Evolutionary conservation across 73 alveolate genomes (phyloP), one percentile per base, ranked within the genome.

Genomic region (Effrenium voratum): DNA sequence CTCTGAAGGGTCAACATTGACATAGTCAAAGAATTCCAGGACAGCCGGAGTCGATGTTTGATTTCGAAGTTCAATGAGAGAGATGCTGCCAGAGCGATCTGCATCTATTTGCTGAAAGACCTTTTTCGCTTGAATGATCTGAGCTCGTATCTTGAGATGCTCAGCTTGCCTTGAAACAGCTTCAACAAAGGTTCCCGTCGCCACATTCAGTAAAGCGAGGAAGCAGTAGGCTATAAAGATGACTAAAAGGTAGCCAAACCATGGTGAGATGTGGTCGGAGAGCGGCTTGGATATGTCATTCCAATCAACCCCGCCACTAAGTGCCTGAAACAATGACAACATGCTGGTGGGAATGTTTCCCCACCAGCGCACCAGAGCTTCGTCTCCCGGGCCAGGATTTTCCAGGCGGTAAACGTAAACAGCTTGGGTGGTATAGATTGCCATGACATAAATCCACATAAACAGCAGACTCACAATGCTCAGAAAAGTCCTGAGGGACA

Each of bases 391-490:
- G 26, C 52, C 52, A 36, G 93, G 80, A 59, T 84, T 84, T 30
- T 84, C 93, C 52, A 84, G 59, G 30, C 80, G 93, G 73, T 38
- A 43, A 60, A 84, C 93, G 45, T 84, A 84, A 32, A 84, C 93
- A 1, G 93, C 93, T 59, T 84, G 93, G 15, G 93, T 84, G 45
- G 73, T 47, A 30, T 84, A 84, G 93, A 84, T 84, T 16, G 93
- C 93, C 93, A 84, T 84, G 93, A 84, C 93, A 26, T 84, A 84
- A 36, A 84, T 84, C 43, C 60, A n/a, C 93, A 84, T 84, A 50
- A 84, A 44, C 80, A 84, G 80, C 77, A 84, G 79, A 40, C 80
- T n/a, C 38, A 84, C 52, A n/a, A 66, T 59, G 59, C 93, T 55
- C 41, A 55, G n/a, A 45, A 84, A 84, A 28, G 93, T 84, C 47